These are phyloP conservation scores for Mortierella sp. DNA, from an alignment of 371 early-diverging fungal species.

Conservation along the genomic window DNA sequence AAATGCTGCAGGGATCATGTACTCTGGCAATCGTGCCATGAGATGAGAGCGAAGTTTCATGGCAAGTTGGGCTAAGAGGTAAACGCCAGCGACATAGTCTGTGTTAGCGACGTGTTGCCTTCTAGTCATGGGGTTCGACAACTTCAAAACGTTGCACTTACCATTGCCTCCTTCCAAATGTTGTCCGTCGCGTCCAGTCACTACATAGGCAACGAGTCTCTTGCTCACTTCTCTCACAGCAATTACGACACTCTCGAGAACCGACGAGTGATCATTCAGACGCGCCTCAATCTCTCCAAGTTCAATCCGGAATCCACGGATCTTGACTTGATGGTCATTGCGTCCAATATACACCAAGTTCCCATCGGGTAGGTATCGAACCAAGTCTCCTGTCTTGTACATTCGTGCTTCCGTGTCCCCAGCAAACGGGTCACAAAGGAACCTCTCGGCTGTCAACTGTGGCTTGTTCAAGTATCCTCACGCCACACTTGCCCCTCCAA, in stretches of 20 bases:
- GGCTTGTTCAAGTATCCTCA: too few species aligned
- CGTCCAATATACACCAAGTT: conserved; percentile 40
- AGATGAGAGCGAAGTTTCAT: conserved; percentile 4
- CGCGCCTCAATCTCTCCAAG: conserved; percentile 48
- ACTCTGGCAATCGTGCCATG: conserved; percentile 10
- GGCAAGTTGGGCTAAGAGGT: background rate
- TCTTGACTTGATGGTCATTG: conserved; percentile 55
- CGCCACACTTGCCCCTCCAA: too few species aligned
- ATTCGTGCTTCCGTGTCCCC: conserved; percentile 16
- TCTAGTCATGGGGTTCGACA: too few species aligned
- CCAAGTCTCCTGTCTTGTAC: conserved; percentile 56
- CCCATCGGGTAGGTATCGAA: conserved; percentile 45
- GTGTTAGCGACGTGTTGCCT: too few species aligned
- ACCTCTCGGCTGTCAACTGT: too few species aligned
- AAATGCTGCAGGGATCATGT: conserved; percentile 25
- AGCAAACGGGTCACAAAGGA: too few species aligned
- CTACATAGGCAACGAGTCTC: conserved; percentile 18
- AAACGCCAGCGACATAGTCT: background rate
- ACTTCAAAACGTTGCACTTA: too few species aligned
- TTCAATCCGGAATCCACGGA: conserved; percentile 60
- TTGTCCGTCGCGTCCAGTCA: background rate
- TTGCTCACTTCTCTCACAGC: conserved; percentile 2
- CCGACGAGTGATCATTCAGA: conserved; percentile 15
- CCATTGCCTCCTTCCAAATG: too few species aligned
- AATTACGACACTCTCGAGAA: conserved; percentile 9